Evolutionary conservation across 2,329 filamentous ascomycete species (phyloP).

Genomic region (Ceratocystis alfenasii): DNA sequence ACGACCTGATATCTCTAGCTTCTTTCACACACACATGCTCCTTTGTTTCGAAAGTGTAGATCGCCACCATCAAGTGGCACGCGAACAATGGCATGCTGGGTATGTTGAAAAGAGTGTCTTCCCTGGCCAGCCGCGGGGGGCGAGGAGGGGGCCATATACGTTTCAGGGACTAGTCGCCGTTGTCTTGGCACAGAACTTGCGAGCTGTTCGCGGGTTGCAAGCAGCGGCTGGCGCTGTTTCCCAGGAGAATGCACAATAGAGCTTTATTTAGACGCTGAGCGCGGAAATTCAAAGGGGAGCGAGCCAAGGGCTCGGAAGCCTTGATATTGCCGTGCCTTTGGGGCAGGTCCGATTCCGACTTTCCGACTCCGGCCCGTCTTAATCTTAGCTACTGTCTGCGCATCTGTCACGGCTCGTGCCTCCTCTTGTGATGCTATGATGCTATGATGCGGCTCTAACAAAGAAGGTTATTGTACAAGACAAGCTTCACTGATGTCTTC

Average conservation of each 20-base stretch:
- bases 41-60: slow-evolving; percentile 8
- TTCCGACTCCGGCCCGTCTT: too few species aligned
- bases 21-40: neutral
- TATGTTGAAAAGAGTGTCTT: neutral
- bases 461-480: neutral
- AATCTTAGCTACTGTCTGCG: too few species aligned
- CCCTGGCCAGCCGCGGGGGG: neutral
- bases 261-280: neutral
- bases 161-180: slow-evolving; percentile 15
- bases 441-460: neutral
- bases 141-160: neutral
- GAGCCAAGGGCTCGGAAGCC: too few species aligned
- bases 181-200: neutral
- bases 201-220: neutral
- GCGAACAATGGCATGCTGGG: neutral
- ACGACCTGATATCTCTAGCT: neutral
- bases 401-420: neutral
- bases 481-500: neutral
- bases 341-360: too few species aligned
- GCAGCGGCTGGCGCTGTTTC: neutral
- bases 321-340: too few species aligned
- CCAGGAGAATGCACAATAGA: neutral
- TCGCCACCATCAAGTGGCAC: neutral
- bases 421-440: neutral
- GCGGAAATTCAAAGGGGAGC: neutral